phyloP scores from a whole-genome alignment of 2,329 filamentous ascomycete species.

The Verticillium albo-atrum region DNA sequence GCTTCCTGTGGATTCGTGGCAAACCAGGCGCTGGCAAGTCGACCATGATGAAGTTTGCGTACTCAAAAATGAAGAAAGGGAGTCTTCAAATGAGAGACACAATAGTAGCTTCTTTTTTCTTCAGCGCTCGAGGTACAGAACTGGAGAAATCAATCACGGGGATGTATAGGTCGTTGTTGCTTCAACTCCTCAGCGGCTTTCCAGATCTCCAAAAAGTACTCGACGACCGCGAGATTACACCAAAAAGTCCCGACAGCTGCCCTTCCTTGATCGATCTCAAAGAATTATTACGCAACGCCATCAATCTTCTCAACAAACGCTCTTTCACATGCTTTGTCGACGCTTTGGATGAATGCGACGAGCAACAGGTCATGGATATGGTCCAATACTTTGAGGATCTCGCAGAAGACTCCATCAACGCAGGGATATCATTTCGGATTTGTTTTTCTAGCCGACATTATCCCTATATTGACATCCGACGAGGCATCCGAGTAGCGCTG shows the following conservation, averaged over 20 bases:
- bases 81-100: too few species aligned
- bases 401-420: neutral
- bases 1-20: constrained; percentile 43
- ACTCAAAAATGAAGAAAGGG: neutral
- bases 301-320: neutral
- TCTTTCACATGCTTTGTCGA: constrained; percentile 9
- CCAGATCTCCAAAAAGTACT: constrained; percentile 28
- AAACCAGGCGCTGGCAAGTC: constrained; percentile 43
- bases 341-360: constrained; percentile 7
- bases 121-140: constrained; percentile 36
- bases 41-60: constrained; percentile 37
- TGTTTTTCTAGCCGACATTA: constrained; percentile 7
- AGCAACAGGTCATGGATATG: neutral
- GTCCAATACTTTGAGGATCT: neutral
- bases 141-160: constrained; percentile 40
- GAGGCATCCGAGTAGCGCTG: constrained; percentile 13
- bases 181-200: constrained; percentile 33
- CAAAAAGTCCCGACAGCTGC: neutral
- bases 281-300: neutral
- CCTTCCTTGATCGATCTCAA: neutral
- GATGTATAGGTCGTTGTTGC: constrained; percentile 45
- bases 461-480: constrained; percentile 3
- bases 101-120: constrained; percentile 35
- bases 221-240: constrained; percentile 10
- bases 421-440: neutral